Percentiles rank a stretch among this genome's conserved stretches.
Conservation (phyloP, 2,329 filamentous ascomycete species). For the Cytospora paraplurivora region DNA sequence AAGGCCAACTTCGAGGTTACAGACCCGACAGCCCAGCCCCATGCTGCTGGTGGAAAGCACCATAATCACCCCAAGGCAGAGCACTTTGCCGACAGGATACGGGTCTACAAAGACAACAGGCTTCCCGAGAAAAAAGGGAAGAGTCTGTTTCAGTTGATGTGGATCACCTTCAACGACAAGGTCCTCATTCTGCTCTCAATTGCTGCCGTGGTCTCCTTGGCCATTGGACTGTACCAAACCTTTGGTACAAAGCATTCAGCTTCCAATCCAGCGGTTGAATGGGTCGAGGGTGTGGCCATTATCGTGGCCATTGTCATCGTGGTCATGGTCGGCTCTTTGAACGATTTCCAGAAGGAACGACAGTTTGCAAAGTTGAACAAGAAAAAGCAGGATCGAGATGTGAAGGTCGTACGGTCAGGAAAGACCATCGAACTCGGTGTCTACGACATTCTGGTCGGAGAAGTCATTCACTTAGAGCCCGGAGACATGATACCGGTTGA, state of each 20-base stretch:
- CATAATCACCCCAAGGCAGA: slow-evolving; percentile 15
- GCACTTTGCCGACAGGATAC: slow-evolving; percentile 64
- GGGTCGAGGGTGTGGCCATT: slow-evolving; percentile 82
- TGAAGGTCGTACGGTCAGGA: slow-evolving; percentile 73
- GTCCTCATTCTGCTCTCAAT: slow-evolving; percentile 71
- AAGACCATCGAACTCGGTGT: slow-evolving; percentile 70
- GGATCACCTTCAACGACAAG: slow-evolving; percentile 85
- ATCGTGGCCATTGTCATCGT: slow-evolving; percentile 79
- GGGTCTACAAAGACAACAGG: slow-evolving; percentile 71
- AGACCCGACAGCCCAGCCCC: slow-evolving; percentile 15
- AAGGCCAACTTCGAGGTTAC: slow-evolving; percentile 37
- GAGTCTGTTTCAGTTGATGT: slow-evolving; percentile 71
- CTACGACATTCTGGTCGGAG: slow-evolving; percentile 69
- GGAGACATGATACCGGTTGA: slow-evolving; percentile 76
- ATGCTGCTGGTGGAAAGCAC: slow-evolving; percentile 1
- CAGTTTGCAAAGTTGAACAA: slow-evolving; percentile 78
- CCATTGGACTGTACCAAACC: slow-evolving; percentile 74
- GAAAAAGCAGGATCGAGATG: slow-evolving; percentile 74
- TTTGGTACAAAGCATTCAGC: slow-evolving; percentile 60
- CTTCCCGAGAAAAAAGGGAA: slow-evolving; percentile 76
- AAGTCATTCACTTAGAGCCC: slow-evolving; percentile 72
- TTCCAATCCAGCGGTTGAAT: slow-evolving; percentile 64
- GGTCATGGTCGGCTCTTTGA: slow-evolving; percentile 73
- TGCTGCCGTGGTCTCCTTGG: slow-evolving; percentile 72
- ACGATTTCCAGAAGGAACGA: slow-evolving; percentile 79